Evolutionary conservation across 2,329 filamentous ascomycete species (phyloP), one percentile per base, ranked within the genome.

Genomic region (Rasamsonia emersonii): DNA sequence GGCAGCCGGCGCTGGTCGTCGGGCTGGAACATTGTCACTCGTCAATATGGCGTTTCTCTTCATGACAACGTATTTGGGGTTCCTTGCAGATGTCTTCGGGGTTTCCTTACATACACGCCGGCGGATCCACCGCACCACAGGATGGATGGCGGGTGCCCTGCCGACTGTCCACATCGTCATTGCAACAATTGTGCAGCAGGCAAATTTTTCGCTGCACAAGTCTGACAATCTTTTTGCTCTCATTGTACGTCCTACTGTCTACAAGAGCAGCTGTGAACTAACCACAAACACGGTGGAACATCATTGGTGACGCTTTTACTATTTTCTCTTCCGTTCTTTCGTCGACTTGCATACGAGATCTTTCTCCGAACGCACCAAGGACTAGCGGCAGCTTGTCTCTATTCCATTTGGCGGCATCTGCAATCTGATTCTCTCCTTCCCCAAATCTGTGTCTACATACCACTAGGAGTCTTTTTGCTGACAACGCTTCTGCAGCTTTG

Each of bases 291-390:
- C 40, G 41, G 34, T 24, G 32, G 30, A 21, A 25, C 30, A 11
- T 43, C 30, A 21, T 29, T 49, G 16, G 37, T 36, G 17, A 17
- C 36, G 11, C 37, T 50, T 35, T 31, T 35, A 18, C 33, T 49
- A 18, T 30, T 39, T 40, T 46, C 40, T 9, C 7, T 50, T 29
- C 40, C 39, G 23, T 43, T 27, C 24, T 33, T 47, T 42, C 39
- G 40, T 21, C 33, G 34, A 19, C 35, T 25, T 32, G 43, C 40
- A 4, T 51, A 51, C 24, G 41, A 53, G 39, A 41, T 45, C 29
- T 50, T 50, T 33, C 45, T 50, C 13, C 38, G 39, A 35, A 32
- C 18, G 18, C 43, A 52, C 42, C 40, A 50, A 23, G 29, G 30
- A 17, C 28, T 50, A 9, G 28, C 46, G 6, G 35, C 21, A 7